phyloP scores from a whole-genome alignment of 108 stramenopile genomes.

The Cyclotella atomus region DNA sequence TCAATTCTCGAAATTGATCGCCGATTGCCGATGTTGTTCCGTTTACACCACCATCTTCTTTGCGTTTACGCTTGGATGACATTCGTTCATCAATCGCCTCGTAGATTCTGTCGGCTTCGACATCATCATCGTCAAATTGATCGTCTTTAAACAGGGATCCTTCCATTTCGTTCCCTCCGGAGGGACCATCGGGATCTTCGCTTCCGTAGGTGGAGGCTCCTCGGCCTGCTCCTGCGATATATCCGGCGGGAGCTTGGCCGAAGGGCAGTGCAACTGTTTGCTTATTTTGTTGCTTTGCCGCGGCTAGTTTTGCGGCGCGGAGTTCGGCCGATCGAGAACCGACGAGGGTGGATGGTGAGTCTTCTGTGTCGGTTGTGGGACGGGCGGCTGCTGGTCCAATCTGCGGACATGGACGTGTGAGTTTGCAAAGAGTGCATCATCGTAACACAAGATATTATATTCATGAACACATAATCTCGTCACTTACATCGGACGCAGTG shows the following conservation, averaged over 20 bases:
- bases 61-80: slow-evolving; percentile 64
- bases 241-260: slow-evolving; percentile 82
- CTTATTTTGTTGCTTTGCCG: slow-evolving; percentile 53
- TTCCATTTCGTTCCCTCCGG: slow-evolving; percentile 39
- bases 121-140: slow-evolving; percentile 94
- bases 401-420: too few species aligned
- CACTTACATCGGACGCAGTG: slow-evolving; percentile 94
- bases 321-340: slow-evolving; percentile 54
- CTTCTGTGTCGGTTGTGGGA: slow-evolving; percentile 20
- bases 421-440: background rate
- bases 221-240: slow-evolving; percentile 86
- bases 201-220: slow-evolving; percentile 60
- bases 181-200: slow-evolving; percentile 14
- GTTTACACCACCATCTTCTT: slow-evolving; percentile 14
- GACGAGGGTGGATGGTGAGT: background rate
- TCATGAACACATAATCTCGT: background rate
- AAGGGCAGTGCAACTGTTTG: slow-evolving; percentile 52
- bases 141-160: slow-evolving; percentile 43
- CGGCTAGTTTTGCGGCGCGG: slow-evolving; percentile 53
- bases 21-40: slow-evolving; percentile 69
- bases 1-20: slow-evolving; percentile 96
- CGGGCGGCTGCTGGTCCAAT: slow-evolving; percentile 53
- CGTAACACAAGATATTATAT: background rate
- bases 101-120: slow-evolving; percentile 93
- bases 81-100: slow-evolving; percentile 96